These are phyloP conservation scores for Rugonectria rugulosa DNA, from an alignment of 2,329 filamentous ascomycete species.

Conservation along the genomic window DNA sequence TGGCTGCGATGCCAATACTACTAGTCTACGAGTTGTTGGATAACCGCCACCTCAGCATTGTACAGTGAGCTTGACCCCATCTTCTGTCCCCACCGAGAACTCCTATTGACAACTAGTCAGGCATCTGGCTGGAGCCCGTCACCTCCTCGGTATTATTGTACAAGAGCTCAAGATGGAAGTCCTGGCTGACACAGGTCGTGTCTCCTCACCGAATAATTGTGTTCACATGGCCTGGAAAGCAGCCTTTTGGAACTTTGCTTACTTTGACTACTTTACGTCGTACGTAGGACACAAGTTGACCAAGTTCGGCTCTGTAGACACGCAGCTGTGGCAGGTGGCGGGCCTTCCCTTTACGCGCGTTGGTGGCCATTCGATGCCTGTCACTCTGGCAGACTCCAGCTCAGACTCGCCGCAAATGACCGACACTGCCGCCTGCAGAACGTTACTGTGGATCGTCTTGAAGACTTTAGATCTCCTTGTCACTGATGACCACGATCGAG, in stretches of 20 bases:
- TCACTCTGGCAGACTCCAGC: neutral
- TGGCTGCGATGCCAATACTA: neutral
- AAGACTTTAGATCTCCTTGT: conserved; percentile 1
- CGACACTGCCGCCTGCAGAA: conserved; percentile 1
- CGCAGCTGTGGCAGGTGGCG: conserved; percentile 5
- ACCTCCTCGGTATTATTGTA: neutral
- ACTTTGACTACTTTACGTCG: conserved; percentile 1
- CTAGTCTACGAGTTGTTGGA: neutral
- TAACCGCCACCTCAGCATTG: neutral
- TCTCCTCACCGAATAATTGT: neutral
- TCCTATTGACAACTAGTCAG: neutral
- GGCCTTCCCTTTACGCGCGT: neutral
- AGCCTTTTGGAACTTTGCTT: conserved; percentile 11
- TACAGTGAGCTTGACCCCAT: neutral
- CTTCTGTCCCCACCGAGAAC: no score
- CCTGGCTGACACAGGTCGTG: neutral
- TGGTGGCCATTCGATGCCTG: neutral
- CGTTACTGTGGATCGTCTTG: conserved; percentile 4
- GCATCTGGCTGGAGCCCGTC: conserved; percentile 6
- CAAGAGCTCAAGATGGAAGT: neutral
- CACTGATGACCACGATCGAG: neutral
- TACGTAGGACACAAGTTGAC: neutral
- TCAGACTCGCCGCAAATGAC: neutral
- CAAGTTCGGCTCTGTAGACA: neutral
- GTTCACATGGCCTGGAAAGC: conserved; percentile 3